Percentiles rank a stretch among this genome's conserved stretches.
Conservation (phyloP, 75 land plant genomes). For the Pseudotsuga menziesii region DNA sequence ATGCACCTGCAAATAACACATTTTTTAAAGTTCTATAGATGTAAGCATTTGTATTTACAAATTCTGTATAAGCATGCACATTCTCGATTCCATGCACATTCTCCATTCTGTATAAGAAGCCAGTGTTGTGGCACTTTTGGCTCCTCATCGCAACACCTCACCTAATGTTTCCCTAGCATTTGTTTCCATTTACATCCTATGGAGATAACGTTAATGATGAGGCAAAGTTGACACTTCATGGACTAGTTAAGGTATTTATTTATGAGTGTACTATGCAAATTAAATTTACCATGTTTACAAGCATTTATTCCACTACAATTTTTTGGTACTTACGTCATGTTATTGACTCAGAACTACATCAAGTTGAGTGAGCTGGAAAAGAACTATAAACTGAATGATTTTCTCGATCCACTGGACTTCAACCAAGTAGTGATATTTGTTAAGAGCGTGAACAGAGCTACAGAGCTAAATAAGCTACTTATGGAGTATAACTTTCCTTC, state of each 20-base stretch:
- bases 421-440: slow-evolving; percentile 99
- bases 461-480: slow-evolving; percentile 91
- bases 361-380: slow-evolving; percentile 91
- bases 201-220: slow-evolving; percentile 99
- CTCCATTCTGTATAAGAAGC: too few relatives aligned
- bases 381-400: slow-evolving; percentile 93
- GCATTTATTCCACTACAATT: too few relatives aligned
- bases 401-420: slow-evolving; percentile 97
- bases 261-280: too few relatives aligned
- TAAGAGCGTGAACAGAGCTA: slow-evolving; percentile 91
- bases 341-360: slow-evolving; percentile 81
- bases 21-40: neutral
- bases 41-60: neutral
- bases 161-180: slow-evolving; percentile 52
- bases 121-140: slow-evolving; percentile 19
- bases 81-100: neutral
- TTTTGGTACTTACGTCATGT: neutral
- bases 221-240: slow-evolving; percentile 96
- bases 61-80: too few relatives aligned
- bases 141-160: slow-evolving; percentile 33
- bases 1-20: neutral
- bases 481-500: slow-evolving; percentile 98
- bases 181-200: slow-evolving; percentile 88
- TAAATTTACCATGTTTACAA: too few relatives aligned
- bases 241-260: slow-evolving; percentile 80